Evolutionary conservation across 2,329 filamentous ascomycete species (phyloP), one percentile per base, ranked within the genome.

Genomic region (Trichoderma sp.): DNA sequence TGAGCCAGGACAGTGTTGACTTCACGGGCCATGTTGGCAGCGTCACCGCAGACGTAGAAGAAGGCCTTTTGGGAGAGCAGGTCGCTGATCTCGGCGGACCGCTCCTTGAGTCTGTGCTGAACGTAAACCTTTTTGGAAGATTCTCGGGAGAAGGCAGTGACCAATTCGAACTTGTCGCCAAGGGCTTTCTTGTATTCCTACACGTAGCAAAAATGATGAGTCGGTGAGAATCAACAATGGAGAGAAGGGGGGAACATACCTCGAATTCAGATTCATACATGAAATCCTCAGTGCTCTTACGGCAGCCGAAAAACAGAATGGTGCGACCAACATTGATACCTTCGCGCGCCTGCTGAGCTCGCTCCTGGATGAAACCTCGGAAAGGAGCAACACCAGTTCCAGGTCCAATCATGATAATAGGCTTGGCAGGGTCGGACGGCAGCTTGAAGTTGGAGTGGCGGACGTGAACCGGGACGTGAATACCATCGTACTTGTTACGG

Each of bases 381-480:
- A 99, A 98, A 21, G 96, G 96, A 30, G 96, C 96, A 70, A 98
- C 94, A 86, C 96, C 96, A 68, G 96, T 98, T 80, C 96, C 96
- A 14, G 96, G 96, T 28, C 96, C 96, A 76, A 98, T 90, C 91
- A 98, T 95, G 81, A 99, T 97, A 77, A 99, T 86, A 34, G 96
- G 96, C 84, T 97, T 97, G 63, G 92, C 90, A 4, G 96, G 94
- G 78, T 99, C 95, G 18, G 96, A 98, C 9, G 96, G 96, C 34
- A 99, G 89, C 86, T 98, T 98, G 89, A 99, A 99, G 86, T 98
- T 99, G 75, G 96, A 98, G 84, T 98, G 95, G 75, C 96, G 93
- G 73, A 99, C 91, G 80, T 99, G 96, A 15, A 99, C 93, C 3
- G 96, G 96, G 28, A 98, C 92, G 79, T 97, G 95, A 73, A 98